Evolutionary conservation across 2,329 filamentous ascomycete genomes (phyloP), one percentile per base, ranked within the genome.

Genomic region (Aureobasidium uvarum): DNA sequence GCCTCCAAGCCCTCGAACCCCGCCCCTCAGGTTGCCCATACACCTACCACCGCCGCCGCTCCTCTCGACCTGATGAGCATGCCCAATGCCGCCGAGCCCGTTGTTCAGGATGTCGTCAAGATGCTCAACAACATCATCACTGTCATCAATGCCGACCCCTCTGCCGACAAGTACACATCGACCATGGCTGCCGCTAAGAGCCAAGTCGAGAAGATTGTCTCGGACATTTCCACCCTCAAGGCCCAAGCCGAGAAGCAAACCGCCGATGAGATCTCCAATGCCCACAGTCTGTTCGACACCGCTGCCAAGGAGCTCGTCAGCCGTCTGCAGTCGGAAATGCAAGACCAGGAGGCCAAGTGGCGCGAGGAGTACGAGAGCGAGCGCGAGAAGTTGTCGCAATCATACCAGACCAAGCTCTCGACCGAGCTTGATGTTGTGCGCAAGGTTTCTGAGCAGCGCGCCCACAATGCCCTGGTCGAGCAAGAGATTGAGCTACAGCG

Each of bases 111-210:
- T 73, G 83, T 99, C 6, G 92, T 96, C 67, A 94, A 91, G 80
- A 94, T 96, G 80, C 84, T 99, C 72, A 99, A 99, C 79, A 92
- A 96, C 77, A 89, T 99, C 72, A 96, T 99, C 74, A 88, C 91
- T 10, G 91, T 96, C 54, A 88, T 97, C 75, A 96, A 97, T 77
- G 90, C 90, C 66, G 94, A 96, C 75, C 86, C 89, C 67, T 86
- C 91, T 66, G 86, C 89, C 68, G 84, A 84, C 70, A 92, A 89
- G 77, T 96, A 95, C 78, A 87, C 86, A 62, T 84, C 85, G 2
- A 89, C 92, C 0, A 87, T 99, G 66, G 81, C 84, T 71, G 93
- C 95, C 81, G 93, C 94, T 68, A 98, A 97, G 83, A 82, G 84
- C 62, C 90, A 96, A 70, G 83, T 98, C 60, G 80, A 84, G 74